phyloP scores from a whole-genome alignment of 805 yeast species.

The Zygoascus tannicola region DNA sequence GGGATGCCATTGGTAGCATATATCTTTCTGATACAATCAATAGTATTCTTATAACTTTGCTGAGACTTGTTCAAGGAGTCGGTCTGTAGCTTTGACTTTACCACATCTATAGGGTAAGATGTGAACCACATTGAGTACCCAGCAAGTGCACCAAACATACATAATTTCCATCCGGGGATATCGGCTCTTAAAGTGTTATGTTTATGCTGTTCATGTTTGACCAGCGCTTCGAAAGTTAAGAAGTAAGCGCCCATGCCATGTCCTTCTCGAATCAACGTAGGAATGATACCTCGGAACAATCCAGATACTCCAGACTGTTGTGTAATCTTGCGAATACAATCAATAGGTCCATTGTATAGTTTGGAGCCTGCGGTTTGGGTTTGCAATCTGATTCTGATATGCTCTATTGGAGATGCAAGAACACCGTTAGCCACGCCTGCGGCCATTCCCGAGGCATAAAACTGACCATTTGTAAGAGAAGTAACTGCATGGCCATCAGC shows the following conservation, averaged over 20 bases:
- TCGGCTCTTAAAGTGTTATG: slow-evolving; percentile 49
- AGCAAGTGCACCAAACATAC: slow-evolving; percentile 80
- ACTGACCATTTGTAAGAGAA: slow-evolving; percentile 49
- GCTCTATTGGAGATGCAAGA: slow-evolving; percentile 90
- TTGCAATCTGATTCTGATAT: slow-evolving; percentile 86
- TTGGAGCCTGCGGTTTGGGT: slow-evolving; percentile 56
- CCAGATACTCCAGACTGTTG: slow-evolving; percentile 45
- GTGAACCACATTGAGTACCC: slow-evolving; percentile 86
- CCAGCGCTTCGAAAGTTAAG: slow-evolving; percentile 80
- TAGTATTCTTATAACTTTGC: slow-evolving; percentile 50
- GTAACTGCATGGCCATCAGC: slow-evolving; percentile 26
- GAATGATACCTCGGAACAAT: slow-evolving; percentile 69
- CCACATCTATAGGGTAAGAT: slow-evolving; percentile 80
- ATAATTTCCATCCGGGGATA: slow-evolving; percentile 79
- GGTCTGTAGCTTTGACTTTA: slow-evolving; percentile 82
- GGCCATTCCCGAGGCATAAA: slow-evolving; percentile 75
- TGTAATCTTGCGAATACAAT: slow-evolving; percentile 52
- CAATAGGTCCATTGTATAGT: slow-evolving; percentile 66
- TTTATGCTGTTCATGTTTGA: slow-evolving; percentile 50
- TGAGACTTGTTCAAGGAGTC: slow-evolving; percentile 49
- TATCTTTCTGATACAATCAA: slow-evolving; percentile 51
- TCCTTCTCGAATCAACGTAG: slow-evolving; percentile 77
- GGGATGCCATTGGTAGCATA: slow-evolving; percentile 50
- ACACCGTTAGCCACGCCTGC: slow-evolving; percentile 89
- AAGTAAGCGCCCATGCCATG: slow-evolving; percentile 77